Conservation (phyloP, 2,329 filamentous ascomycete genomes). For the Aspergillus sojae region DNA sequence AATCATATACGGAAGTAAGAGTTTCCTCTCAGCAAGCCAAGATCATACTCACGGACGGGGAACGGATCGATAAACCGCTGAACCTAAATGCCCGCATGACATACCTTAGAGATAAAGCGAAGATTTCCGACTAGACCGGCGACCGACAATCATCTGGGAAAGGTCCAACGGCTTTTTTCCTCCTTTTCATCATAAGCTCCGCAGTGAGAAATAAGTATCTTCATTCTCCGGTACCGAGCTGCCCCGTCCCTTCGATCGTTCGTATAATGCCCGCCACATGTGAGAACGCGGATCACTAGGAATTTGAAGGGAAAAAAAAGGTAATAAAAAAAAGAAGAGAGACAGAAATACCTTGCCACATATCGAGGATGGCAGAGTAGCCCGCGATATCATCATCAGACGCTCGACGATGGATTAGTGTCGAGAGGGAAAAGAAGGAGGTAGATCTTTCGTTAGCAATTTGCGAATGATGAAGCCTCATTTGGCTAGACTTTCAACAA, state of each 20-base stretch:
- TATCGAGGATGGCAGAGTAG: background rate
- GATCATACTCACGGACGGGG: slow-evolving; percentile 27
- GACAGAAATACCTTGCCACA: background rate
- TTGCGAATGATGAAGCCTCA: slow-evolving; percentile 15
- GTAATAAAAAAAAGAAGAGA: background rate
- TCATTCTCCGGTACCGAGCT: slow-evolving; percentile 11
- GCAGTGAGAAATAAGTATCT: background rate
- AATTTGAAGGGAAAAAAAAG: background rate
- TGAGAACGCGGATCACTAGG: slow-evolving; percentile 5
- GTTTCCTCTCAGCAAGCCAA: slow-evolving; percentile 13
- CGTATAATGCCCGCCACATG: slow-evolving; percentile 9
- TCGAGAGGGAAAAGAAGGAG: background rate
- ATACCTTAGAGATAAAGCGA: slow-evolving; percentile 26
- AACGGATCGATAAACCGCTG: slow-evolving; percentile 38
- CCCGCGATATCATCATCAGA: background rate
- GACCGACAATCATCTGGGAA: slow-evolving; percentile 13
- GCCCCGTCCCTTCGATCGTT: background rate
- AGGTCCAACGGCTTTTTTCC: slow-evolving; percentile 19
- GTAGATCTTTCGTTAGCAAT: slow-evolving; percentile 13
- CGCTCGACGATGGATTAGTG: slow-evolving; percentile 4
- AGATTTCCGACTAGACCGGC: slow-evolving; percentile 15
- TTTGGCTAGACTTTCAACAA: slow-evolving; percentile 17
- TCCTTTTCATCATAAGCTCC: slow-evolving; percentile 1
- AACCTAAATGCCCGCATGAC: slow-evolving; percentile 39
- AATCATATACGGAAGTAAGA: slow-evolving; percentile 8